phyloP scores from a whole-genome alignment of 495 filamentous ascomycete species.

The Talaromyces trachyspermus region DNA sequence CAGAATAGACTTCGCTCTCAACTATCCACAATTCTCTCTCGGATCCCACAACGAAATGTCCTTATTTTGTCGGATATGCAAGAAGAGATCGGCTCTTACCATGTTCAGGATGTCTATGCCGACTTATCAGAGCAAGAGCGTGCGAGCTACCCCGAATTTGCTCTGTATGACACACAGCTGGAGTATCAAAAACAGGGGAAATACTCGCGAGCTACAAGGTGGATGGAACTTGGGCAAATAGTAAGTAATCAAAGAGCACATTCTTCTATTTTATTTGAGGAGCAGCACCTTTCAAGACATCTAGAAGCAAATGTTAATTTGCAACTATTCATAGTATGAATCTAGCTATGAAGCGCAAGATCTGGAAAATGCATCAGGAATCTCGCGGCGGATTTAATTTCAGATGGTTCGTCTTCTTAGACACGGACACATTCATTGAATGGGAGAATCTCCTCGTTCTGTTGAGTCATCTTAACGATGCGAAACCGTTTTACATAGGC shows the following conservation, averaged over 20 bases:
- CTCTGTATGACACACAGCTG: conserved; percentile 44
- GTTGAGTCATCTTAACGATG: conserved; percentile 38
- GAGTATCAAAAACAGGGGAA: conserved; percentile 32
- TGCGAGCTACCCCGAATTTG: conserved; percentile 39
- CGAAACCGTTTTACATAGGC: conserved; percentile 43
- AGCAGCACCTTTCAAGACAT: neutral
- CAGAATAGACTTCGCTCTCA: conserved; percentile 2
- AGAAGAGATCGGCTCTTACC: conserved; percentile 38
- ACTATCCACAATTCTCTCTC: neutral
- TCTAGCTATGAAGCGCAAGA: conserved; percentile 22
- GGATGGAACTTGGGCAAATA: conserved; percentile 55
- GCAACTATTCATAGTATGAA: neutral
- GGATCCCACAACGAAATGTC: conserved; percentile 10
- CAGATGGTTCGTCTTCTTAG: conserved; percentile 55
- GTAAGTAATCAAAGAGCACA: conserved; percentile 42
- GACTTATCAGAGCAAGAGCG: conserved; percentile 29
- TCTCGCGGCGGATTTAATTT: conserved; percentile 5
- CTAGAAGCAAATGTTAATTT: neutral
- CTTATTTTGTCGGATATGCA: conserved; percentile 53
- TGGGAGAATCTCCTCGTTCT: conserved; percentile 51
- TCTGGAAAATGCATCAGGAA: conserved; percentile 42
- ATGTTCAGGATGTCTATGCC: conserved; percentile 44
- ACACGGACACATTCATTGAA: conserved; percentile 52
- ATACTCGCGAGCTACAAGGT: conserved; percentile 11
- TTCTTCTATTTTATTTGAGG: neutral